Evolutionary conservation across 495 filamentous ascomycete genomes (phyloP), one percentile per base, ranked within the genome.

Genomic region (Hypoxylon lienhwacheense): DNA sequence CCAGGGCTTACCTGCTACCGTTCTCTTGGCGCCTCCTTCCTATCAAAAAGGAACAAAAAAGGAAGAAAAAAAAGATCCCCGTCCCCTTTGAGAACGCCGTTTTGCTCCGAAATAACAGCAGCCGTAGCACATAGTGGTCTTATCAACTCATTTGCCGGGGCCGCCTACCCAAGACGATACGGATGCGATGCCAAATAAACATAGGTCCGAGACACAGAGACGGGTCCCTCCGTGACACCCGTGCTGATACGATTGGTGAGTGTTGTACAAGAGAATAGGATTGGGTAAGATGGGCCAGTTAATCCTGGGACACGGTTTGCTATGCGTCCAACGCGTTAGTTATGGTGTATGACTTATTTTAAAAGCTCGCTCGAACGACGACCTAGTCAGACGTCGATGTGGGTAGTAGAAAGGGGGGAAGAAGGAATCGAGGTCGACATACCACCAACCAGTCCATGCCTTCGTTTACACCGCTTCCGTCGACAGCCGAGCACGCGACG

Each of bases 361-460:
- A n/a, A 43, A 48, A 15, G 37, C 40, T 45, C 21, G 17, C 10
- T 5, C 49, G 6, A 48, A 28, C 16, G 41, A n/a, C 14, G 36
- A 19, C 7, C 21, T 12, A 41, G 33, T 35, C 12, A 21, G 39
- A 42, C n/a, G n/a, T n/a, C n/a, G n/a, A 52, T 14, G 29, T 1
- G 28, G 28, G 39, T 26, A 42, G 17, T n/a, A n/a, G n/a, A n/a
- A n/a, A n/a, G n/a, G n/a, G n/a, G n/a, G n/a, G n/a, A n/a, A n/a
- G n/a, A n/a, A n/a, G n/a, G 14, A 15, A 2, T 21, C 16, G 35
- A 25, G 22, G 7, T 15, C n/a, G 29, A 85, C 90, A 77, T 73
- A 96, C 91, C 81, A 93, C 90, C 66, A 98, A 72, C 93, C 93
- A 98, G 74, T 98, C 91, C 93, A 98, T 98, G 39, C 93, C 93